Conservation (phyloP, 345 rosid genomes). For the Camelina laxa region DNA sequence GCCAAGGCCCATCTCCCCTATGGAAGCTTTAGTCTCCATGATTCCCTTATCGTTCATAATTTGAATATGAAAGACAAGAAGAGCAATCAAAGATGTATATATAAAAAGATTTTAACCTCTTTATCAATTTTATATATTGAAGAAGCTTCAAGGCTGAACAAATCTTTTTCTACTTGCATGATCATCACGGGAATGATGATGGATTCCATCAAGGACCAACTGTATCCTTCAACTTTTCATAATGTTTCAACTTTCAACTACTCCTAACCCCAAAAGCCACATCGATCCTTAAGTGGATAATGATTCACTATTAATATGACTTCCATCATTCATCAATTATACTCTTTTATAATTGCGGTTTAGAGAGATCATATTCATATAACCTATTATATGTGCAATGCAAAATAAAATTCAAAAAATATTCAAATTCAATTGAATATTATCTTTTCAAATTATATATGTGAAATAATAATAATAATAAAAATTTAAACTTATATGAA, state of each 20-base stretch:
- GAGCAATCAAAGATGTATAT: background rate
- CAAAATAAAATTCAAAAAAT: background rate
- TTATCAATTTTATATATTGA: background rate
- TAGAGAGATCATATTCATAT: background rate
- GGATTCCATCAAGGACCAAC: constrained; percentile 36
- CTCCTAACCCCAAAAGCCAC: constrained; percentile 12
- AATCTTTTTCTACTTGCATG: background rate
- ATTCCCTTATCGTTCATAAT: constrained; percentile 24
- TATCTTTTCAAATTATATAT: background rate
- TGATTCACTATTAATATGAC: constrained; percentile 18
- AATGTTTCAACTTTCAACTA: constrained; percentile 36
- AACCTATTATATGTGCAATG: background rate
- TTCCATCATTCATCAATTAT: constrained; percentile 5
- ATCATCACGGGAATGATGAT: constrained; percentile 37
- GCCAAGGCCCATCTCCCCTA: background rate
- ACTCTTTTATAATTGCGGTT: background rate
- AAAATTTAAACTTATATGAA: too few relatives aligned
- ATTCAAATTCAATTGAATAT: background rate
- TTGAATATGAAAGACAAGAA: background rate
- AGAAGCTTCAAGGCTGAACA: constrained; percentile 25
- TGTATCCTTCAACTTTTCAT: constrained; percentile 25
- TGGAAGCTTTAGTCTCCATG: constrained; percentile 19
- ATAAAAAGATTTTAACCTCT: background rate
- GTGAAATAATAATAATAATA: background rate
- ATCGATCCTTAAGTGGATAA: constrained; percentile 4